Conservation (phyloP, 1,284 basidiomycete genomes). For the Cutaneotrichosporon sp. region DNA sequence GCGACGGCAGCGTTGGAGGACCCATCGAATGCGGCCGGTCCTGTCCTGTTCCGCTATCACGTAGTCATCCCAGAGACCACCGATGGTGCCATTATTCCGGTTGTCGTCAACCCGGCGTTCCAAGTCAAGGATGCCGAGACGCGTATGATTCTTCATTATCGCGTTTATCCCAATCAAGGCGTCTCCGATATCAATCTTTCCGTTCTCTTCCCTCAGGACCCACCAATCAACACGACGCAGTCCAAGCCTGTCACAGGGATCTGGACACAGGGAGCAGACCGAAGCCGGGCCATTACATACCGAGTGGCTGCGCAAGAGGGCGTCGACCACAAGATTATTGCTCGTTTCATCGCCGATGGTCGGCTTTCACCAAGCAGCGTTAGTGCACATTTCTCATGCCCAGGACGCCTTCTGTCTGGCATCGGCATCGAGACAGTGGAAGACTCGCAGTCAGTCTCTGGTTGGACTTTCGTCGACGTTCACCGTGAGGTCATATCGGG, state of each 20-base stretch:
- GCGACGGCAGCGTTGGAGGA: conserved; percentile 15
- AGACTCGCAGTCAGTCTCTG: not conserved
- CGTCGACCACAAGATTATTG: conserved; percentile 50
- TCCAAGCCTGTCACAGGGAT: conserved; percentile 51
- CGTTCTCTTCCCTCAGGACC: conserved; percentile 44
- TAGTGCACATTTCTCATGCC: conserved; percentile 48
- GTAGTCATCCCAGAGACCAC: conserved; percentile 47
- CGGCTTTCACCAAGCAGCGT: conserved; percentile 41
- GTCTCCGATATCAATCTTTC: conserved; percentile 43
- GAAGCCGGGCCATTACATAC: not conserved
- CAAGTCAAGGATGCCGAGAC: conserved; percentile 52
- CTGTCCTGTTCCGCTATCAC: conserved; percentile 54
- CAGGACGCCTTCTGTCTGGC: conserved; percentile 45
- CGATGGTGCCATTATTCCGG: conserved; percentile 43
- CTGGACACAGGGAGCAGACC: conserved; percentile 29
- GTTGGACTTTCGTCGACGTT: conserved; percentile 9
- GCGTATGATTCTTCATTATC: conserved; percentile 52
- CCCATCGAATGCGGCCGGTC: conserved; percentile 22
- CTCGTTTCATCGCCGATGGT: conserved; percentile 44
- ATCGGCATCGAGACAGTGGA: conserved; percentile 47
- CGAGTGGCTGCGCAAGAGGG: conserved; percentile 13
- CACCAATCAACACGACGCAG: conserved; percentile 49
- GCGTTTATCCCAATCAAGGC: conserved; percentile 26
- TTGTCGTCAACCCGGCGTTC: conserved; percentile 53
- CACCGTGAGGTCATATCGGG: conserved; percentile 6